Evolutionary conservation across 2,329 filamentous ascomycete genomes (phyloP), one percentile per base, ranked within the genome.

Genomic region (Xylariaceae sp.): DNA sequence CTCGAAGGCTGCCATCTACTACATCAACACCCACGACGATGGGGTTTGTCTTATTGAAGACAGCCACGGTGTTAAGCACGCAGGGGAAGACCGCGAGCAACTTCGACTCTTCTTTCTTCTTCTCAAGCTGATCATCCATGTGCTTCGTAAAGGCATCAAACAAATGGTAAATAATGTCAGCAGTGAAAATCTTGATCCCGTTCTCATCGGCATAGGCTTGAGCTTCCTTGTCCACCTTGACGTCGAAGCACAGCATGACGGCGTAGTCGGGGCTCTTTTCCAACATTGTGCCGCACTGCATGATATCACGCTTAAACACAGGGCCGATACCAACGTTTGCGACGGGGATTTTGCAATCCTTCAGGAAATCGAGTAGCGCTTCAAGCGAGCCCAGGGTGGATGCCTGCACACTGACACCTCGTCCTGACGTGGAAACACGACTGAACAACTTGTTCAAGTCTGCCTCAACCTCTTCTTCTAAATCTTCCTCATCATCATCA

Each of bases 241-340:
- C 94, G 71, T 99, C 95, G 80, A 99, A 99, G 72, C 94, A 97
- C 47, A 99, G 85, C 94, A 99, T 99, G 70, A 97, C 89, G n/a
- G 94, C 94, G 64, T 86, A 95, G 69, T 99, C 92, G 62, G 90
- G 90, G 15, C 86, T 82, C 76, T 96, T 97, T 74, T 99, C 94
- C 67, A 97, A 72, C 94, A 99, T 99, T 63, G 89, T 88, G 67
- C 90, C 92, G 77, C 89, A 81, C 84, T 86, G 92, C 82, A 97
- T 94, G 51, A 99, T 89, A 73, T 99, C 94, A 66, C 94, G 89
- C 79, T 96, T 96, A 83, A 89, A 97, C 37, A 99, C 92, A 2
- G 94, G 94, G 45, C 94, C 94, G 67, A 99, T 97, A 55, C 90
- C 92, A 59, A 99, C 95, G 71, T 96, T 96, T 64, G 91, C 88